Evolutionary conservation across 805 yeast genomes (phyloP), one percentile per base, ranked within the genome.

Genomic region (Candida wancherniae): DNA sequence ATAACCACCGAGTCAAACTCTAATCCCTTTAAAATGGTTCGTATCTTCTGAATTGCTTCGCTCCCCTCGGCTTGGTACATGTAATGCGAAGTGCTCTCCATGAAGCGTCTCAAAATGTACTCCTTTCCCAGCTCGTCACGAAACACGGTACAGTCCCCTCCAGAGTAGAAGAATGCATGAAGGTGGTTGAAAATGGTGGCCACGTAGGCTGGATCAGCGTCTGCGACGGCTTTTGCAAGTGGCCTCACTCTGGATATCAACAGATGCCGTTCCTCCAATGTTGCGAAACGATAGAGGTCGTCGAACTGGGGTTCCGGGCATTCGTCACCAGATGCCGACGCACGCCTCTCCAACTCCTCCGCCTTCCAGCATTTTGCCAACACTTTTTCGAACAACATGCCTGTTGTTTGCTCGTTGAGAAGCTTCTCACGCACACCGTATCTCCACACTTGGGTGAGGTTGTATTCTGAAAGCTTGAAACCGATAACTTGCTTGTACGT

Each of bases 151-250:
- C 43, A 39, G 10, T 36, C 24, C n/a, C 22, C 18, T 19, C 34
- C 19, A 11, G 24, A 26, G 16, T 11, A 26, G 13, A 33, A 25
- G 16, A 19, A 28, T 13, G 18, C 9, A 10, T 15, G 19, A 34
- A 29, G 34, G 22, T 5, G n/a, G 27, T 51, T 47, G 12, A 60
- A 24, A 3, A 47, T 29, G 1, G 4, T 13, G 3, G 56, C 42
- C 1, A 48, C 29, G 26, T 47, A 40, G 2, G 38, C 35, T 2
- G 47, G 34, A 4, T 47, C 39, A 5, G 55, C 33, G 3, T 44
- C 35, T 2, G 66, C 51, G 6, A 60, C 26, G 22, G 53, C 36
- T 37, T 59, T 66, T 3, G 55, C 57, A 14, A 58, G 26, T 6
- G 58, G 50, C 24, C 61, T 39, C 3, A 62, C 24, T 7, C 49